Evolutionary conservation across 2,329 filamentous ascomycete species (phyloP), one percentile per base, ranked within the genome.

Genomic region (Aspergillus brunneoviolaceus): DNA sequence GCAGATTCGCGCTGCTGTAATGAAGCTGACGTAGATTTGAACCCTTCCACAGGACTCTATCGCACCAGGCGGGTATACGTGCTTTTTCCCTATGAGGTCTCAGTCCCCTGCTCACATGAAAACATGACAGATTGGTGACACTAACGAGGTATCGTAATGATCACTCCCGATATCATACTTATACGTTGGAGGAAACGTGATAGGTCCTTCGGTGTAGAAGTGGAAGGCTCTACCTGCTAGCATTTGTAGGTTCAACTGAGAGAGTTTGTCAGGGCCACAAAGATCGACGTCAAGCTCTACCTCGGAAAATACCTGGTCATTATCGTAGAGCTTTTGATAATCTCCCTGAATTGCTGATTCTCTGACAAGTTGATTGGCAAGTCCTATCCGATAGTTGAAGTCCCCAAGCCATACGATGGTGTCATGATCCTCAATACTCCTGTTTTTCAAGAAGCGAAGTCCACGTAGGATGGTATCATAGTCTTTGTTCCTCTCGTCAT

Each of bases 311-410:
- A 88, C 86, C 81, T 97, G 93, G 70, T 98, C 94, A 69, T 97
- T 96, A 63, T 95, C 90, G 72, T 96, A 96, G 53, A 98, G 78
- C 19, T 84, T 88, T 58, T 89, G 90, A 11, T 96, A 81, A 69
- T 97, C 89, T 27, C 85, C 81, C 57, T 85, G 83, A 67, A 88
- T 85, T 57, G 96, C 86, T 10, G 96, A 79, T 33, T 87, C 84
- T 65, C 90, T 88, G 7, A 92, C 91, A 61, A 84, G 87, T 45
- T 96, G 92, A 65, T 91, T 87, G 49, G 84, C 84, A 59, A 98
- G 82, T 1, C 93, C 94, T 68, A 99, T 96, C 19, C 95, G 89
- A 76, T 99, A 99, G 73, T 99, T 99, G 81, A 99, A 99, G 75
- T 99, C 95, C 5, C 95, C 95, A 48, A 97, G 84, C 94, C 95